Conservation (phyloP, 1,139 yeast genomes). For the Scheffersomyces lignicola region DNA sequence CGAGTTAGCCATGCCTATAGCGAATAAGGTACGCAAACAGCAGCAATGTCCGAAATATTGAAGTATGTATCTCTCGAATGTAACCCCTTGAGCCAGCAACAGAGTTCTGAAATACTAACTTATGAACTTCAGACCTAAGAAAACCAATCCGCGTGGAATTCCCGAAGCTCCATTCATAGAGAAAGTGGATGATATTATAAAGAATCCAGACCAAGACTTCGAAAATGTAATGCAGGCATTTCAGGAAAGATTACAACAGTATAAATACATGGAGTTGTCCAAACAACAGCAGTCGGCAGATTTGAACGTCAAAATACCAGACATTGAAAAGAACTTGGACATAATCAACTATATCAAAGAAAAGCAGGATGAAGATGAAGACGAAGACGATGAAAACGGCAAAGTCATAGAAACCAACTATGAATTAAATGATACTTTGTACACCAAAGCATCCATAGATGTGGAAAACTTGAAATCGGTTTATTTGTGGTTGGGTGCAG, state of each 20-base stretch:
- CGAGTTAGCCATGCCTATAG: background rate
- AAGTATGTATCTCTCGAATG: constrained; percentile 16
- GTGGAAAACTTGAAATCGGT: constrained; percentile 51
- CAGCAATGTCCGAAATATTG: constrained; percentile 20
- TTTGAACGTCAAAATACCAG: constrained; percentile 79
- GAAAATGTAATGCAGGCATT: constrained; percentile 66
- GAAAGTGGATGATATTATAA: constrained; percentile 72
- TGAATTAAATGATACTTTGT: constrained; percentile 90
- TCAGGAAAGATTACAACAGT: constrained; percentile 78
- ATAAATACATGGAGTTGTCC: constrained; percentile 84
- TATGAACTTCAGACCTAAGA: constrained; percentile 39
- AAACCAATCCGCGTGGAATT: constrained; percentile 85
- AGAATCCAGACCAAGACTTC: constrained; percentile 65
- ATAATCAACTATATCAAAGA: constrained; percentile 62
- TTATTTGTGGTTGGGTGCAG: constrained; percentile 94
- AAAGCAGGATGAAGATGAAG: constrained; percentile 33
- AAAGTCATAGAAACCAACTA: constrained; percentile 67
- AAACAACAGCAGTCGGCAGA: constrained; percentile 69
- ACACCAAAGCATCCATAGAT: constrained; percentile 76
- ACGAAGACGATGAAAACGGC: constrained; percentile 30
- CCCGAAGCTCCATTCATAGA: constrained; percentile 96
- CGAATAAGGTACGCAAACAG: background rate
- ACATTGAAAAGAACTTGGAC: constrained; percentile 78
- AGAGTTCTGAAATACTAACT: constrained; percentile 9
- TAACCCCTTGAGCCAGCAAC: no score